phyloP scores from a whole-genome alignment of 352 stramenopile species.

The Pythium dissimile region DNA sequence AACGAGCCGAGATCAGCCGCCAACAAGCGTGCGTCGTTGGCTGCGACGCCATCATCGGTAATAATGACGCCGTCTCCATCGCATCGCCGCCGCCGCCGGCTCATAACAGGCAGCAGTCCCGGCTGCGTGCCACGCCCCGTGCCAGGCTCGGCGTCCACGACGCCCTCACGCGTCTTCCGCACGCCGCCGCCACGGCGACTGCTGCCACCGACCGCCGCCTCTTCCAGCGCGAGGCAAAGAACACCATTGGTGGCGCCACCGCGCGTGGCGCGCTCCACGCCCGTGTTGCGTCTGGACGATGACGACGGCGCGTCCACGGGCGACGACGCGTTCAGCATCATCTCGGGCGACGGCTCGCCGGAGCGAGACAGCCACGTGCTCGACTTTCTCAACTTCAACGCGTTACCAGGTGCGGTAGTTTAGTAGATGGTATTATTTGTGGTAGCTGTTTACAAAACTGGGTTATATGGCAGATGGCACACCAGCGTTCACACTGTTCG shows the following conservation, averaged over 20 bases:
- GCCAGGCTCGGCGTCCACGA: background rate
- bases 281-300: slow-evolving; percentile 18
- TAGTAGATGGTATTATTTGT: background rate
- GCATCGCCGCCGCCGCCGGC: slow-evolving; percentile 17
- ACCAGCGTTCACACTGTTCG: slow-evolving; percentile 46
- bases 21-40: slow-evolving; percentile 4
- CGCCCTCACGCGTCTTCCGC: slow-evolving; percentile 1
- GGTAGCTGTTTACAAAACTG: background rate
- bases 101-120: slow-evolving; percentile 16
- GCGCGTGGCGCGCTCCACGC: background rate
- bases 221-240: background rate
- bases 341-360: slow-evolving; percentile 38
- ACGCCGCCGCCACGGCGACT: slow-evolving; percentile 17
- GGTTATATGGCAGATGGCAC: slow-evolving; percentile 13
- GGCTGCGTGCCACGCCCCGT: slow-evolving; percentile 18
- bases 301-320: slow-evolving; percentile 18
- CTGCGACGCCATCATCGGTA: background rate
- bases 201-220: slow-evolving; percentile 8
- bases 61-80: slow-evolving; percentile 24
- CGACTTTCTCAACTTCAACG: slow-evolving; percentile 43
- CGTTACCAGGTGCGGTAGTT: slow-evolving; percentile 20
- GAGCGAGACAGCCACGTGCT: slow-evolving; percentile 23
- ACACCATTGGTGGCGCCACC: background rate
- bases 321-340: slow-evolving; percentile 45
- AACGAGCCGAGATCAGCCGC: slow-evolving; percentile 1